Conservation (phyloP, 129 eudicot genomes). For the Daucus carota region DNA sequence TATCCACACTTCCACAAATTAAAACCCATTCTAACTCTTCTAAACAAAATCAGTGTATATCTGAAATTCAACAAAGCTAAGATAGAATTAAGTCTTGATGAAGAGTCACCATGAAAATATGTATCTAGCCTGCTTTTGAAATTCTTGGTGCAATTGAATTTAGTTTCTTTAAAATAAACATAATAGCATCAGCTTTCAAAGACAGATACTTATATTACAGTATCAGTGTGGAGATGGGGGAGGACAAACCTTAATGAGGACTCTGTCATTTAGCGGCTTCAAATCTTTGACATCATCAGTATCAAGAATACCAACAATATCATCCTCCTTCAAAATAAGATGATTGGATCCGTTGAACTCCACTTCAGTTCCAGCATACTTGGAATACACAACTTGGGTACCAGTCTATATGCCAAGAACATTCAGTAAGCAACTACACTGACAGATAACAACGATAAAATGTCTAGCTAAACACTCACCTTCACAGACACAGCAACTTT, state of each 20-base stretch:
- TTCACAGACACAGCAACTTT: slow-evolving; percentile 50
- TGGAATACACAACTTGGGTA: slow-evolving; percentile 70
- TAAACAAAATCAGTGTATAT: not conserved
- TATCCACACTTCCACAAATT: not conserved
- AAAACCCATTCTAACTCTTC: too few relatives aligned
- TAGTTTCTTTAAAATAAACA: not conserved
- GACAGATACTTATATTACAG: not conserved
- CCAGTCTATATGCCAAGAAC: slow-evolving; percentile 42
- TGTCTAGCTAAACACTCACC: slow-evolving; percentile 29
- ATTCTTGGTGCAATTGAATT: not conserved
- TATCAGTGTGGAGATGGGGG: not conserved
- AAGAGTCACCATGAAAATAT: not conserved
- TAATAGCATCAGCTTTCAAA: not conserved
- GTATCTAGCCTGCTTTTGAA: not conserved
- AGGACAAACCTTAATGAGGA: slow-evolving; percentile 62
- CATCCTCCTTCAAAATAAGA: slow-evolving; percentile 79
- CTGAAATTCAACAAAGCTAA: not conserved
- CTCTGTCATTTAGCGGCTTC: slow-evolving; percentile 85
- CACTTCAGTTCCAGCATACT: slow-evolving; percentile 86
- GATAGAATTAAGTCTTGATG: not conserved
- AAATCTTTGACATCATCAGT: slow-evolving; percentile 81
- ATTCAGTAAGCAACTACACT: slow-evolving; percentile 3
- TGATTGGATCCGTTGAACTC: slow-evolving; percentile 70
- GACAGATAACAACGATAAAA: not conserved
- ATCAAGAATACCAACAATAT: slow-evolving; percentile 83